Evolutionary conservation across 192 early-diverging fungal genomes (phyloP), one percentile per base, ranked within the genome.

Genomic region (Coemansia sp.): DNA sequence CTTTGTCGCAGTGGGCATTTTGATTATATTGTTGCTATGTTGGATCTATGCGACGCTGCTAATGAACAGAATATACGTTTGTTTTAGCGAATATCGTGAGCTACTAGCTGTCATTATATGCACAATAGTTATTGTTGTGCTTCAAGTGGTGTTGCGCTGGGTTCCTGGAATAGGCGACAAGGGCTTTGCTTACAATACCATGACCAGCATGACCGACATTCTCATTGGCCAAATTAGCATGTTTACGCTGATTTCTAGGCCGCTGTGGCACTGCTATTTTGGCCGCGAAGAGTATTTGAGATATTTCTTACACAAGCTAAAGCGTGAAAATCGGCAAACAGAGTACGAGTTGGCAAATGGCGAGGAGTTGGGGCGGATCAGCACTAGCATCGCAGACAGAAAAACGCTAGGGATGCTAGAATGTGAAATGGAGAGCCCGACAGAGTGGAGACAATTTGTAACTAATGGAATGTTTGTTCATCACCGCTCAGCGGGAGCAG

Each of bases 271-370:
- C 48, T 72, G 70, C 23, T 29, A 62, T 7, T 17, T 37, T 1
- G 66, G 66, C 43, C 56, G 63, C 11, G 62, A 69, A 15, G 69
- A 45, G 27, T 78, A 78, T 38, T 25, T 72, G 4, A 29, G 32
- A 7, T 57, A 27, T n/a, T 78, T 78, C 41, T 17, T 78, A 54
- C 58, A 60, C 25, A 72, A 49, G 12, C 64, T 78, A 25, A 57
- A 63, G 5, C 53, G 60, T 11, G 67, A 69, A 39, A 50, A 72
- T 38, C 56, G 50, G 2, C 56, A 66, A 55, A 51, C 59, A 1
- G 70, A 72, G 60, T 72, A 78, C 39, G 75, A 78, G 54, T 8
- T 78, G 65, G 75, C 75, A 0, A 76, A 76, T 54, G 75, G 75
- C n/a, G 55, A 63, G 41, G 41, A n/a, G 41, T 45, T 77, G 19